Percentiles rank a stretch among this genome's conserved stretches.
phyloP scores from a whole-genome alignment of 108 stramenopile genomes.

The Nitzschia sp. region DNA sequence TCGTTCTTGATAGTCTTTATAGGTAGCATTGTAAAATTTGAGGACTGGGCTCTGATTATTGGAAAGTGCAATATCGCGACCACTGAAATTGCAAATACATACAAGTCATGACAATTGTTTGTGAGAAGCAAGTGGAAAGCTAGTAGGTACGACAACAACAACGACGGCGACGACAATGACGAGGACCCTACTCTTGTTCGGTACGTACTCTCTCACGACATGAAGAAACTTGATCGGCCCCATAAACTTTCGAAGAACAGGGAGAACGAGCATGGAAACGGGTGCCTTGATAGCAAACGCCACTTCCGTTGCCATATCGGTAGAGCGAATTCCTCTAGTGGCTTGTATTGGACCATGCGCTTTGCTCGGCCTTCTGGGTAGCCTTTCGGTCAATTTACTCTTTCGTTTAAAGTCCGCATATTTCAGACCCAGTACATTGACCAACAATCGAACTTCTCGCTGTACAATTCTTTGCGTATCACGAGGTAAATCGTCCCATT shows the following conservation, averaged over 20 bases:
- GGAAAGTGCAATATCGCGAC: conserved; percentile 74
- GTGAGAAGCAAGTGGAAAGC: conserved; percentile 3
- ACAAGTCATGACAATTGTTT: too few relatives aligned
- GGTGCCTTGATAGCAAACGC: conserved; percentile 79
- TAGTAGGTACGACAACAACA: too few relatives aligned
- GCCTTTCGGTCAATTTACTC: neutral
- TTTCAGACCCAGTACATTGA: neutral
- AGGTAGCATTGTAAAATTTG: conserved; percentile 65
- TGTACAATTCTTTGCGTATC: conserved; percentile 11
- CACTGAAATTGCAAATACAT: too few relatives aligned
- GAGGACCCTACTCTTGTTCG: too few relatives aligned
- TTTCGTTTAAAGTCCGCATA: neutral
- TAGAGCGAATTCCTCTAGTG: neutral
- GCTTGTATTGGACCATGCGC: neutral
- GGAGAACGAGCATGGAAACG: conserved; percentile 70
- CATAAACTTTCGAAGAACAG: conserved; percentile 36
- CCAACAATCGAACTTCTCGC: conserved; percentile 1
- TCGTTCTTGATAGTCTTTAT: conserved; percentile 15
- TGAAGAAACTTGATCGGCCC: conserved; percentile 52
- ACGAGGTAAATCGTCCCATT: conserved; percentile 16
- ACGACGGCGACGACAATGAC: too few relatives aligned
- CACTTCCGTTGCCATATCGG: conserved; percentile 8
- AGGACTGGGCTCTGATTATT: conserved; percentile 73
- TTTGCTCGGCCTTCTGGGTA: neutral
- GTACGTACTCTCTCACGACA: conserved; percentile 64